Percentiles rank a stretch among this genome's conserved stretches.
Conservation (phyloP, 2,329 filamentous ascomycete species). For the Botrytis fragariae region DNA sequence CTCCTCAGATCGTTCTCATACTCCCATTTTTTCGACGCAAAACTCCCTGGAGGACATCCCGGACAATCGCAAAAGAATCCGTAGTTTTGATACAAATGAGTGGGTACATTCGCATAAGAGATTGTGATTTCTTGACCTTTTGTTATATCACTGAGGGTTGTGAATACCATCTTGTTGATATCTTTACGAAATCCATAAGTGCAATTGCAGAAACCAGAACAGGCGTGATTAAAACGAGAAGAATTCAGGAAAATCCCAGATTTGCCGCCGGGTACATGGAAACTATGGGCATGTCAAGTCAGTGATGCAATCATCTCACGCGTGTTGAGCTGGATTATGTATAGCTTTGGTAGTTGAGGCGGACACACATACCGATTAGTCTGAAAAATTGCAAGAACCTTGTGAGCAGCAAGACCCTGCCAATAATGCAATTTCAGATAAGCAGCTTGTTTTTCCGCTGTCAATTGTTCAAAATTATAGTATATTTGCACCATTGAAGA, state of each 20-base stretch:
- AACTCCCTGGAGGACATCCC: conserved; percentile 40
- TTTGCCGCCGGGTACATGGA: neutral
- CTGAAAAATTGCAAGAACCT: conserved; percentile 32
- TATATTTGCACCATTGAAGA: conserved; percentile 24
- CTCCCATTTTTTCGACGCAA: conserved; percentile 13
- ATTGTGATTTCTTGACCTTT: conserved; percentile 53
- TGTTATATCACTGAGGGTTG: conserved; percentile 40
- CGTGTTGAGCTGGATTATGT: neutral
- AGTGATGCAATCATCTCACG: neutral
- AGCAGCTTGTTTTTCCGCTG: conserved; percentile 24
- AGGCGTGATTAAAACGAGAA: conserved; percentile 60
- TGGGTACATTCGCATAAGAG: conserved; percentile 46
- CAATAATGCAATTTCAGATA: conserved; percentile 29
- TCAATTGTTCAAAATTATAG: conserved; percentile 27
- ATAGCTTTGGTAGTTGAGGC: too few species aligned
- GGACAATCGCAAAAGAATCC: conserved; percentile 55
- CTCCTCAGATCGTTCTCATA: neutral
- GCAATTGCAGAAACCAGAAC: conserved; percentile 46
- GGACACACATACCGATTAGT: conserved; percentile 35
- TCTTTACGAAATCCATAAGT: conserved; percentile 39
- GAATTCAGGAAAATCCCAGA: conserved; percentile 45
- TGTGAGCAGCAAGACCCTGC: conserved; percentile 19
- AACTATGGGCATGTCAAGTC: neutral
- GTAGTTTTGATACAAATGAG: conserved; percentile 45
- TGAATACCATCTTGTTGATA: conserved; percentile 43